phyloP scores from a whole-genome alignment of 2,329 filamentous ascomycete genomes.

The Aspergillus pseudoviridinutans region DNA sequence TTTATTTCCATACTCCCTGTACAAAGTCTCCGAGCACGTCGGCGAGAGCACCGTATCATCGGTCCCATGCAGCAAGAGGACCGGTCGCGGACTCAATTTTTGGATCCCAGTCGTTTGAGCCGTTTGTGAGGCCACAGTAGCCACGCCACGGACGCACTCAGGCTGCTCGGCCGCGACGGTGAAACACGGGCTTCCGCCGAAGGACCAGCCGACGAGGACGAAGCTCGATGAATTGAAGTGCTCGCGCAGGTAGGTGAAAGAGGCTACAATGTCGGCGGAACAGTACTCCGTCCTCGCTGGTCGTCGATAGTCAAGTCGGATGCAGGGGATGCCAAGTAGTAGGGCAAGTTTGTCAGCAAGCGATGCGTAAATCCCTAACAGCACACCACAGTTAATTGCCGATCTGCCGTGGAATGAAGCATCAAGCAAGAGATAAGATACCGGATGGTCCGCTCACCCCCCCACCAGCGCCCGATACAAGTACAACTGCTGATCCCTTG shows the following conservation, averaged over 20 bases:
- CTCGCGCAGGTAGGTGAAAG: constrained; percentile 34
- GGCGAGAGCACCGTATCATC: constrained; percentile 33
- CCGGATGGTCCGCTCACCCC: constrained; percentile 40
- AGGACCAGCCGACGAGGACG: constrained; percentile 43
- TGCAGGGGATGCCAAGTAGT: constrained; percentile 33
- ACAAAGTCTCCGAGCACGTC: constrained; percentile 34
- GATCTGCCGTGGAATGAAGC: not conserved
- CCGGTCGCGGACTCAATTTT: constrained; percentile 29
- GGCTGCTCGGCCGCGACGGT: constrained; percentile 30
- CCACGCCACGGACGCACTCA: constrained; percentile 33
- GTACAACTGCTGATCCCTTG: constrained; percentile 21
- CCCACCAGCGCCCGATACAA: constrained; percentile 34
- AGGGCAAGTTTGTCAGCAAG: constrained; percentile 42
- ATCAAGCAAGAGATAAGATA: constrained; percentile 11
- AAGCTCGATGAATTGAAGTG: constrained; percentile 30
- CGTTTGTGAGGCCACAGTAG: constrained; percentile 40
- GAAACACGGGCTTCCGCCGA: constrained; percentile 42
- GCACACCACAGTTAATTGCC: not conserved
- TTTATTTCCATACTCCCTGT: constrained; percentile 31
- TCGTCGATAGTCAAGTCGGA: constrained; percentile 41
- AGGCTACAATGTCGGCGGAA: constrained; percentile 33
- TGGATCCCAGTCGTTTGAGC: constrained; percentile 32
- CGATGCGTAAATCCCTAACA: constrained; percentile 34
- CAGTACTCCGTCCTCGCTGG: constrained; percentile 35
- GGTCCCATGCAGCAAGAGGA: constrained; percentile 40